Evolutionary conservation across 2,329 filamentous ascomycete genomes (phyloP).

Genomic region (Cylindrodendrum hubeiense): DNA sequence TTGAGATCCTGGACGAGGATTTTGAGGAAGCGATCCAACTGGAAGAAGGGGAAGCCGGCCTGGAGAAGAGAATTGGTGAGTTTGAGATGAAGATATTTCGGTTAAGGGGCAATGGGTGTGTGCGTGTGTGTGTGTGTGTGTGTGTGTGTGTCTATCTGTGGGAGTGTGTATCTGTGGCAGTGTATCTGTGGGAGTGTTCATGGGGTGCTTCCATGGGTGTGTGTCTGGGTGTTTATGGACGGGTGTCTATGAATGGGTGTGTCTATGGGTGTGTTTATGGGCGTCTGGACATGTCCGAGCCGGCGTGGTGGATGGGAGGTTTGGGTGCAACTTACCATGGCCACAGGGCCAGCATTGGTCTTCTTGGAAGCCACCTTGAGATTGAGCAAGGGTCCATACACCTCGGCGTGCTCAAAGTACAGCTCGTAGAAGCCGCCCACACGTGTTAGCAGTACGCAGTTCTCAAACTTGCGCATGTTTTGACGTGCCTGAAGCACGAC

Average conservation of each 20-base stretch:
- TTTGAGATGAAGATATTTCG: slow-evolving; percentile 23
- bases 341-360: slow-evolving; percentile 81
- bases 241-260: neutral
- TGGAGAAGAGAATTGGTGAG: slow-evolving; percentile 48
- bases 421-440: slow-evolving; percentile 98
- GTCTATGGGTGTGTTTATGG: neutral
- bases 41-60: slow-evolving; percentile 94
- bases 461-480: slow-evolving; percentile 91
- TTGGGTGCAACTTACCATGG: slow-evolving; percentile 75
- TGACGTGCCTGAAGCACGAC: slow-evolving; percentile 87
- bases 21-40: slow-evolving; percentile 93
- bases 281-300: slow-evolving; percentile 11
- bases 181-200: neutral
- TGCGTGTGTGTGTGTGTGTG: neutral
- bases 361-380: slow-evolving; percentile 87
- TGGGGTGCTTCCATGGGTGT: neutral
- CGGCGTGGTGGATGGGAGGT: slow-evolving; percentile 27
- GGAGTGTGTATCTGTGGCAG: neutral
- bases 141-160: neutral
- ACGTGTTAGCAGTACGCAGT: slow-evolving; percentile 91
- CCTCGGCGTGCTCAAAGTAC: slow-evolving; percentile 95
- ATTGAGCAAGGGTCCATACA: slow-evolving; percentile 87
- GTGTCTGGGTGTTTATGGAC: neutral
- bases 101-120: neutral
- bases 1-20: slow-evolving; percentile 91